Evolutionary conservation across 768 basidiomycete genomes (phyloP), one percentile per base, ranked within the genome.

Genomic region (Boletus tomentosulus): DNA sequence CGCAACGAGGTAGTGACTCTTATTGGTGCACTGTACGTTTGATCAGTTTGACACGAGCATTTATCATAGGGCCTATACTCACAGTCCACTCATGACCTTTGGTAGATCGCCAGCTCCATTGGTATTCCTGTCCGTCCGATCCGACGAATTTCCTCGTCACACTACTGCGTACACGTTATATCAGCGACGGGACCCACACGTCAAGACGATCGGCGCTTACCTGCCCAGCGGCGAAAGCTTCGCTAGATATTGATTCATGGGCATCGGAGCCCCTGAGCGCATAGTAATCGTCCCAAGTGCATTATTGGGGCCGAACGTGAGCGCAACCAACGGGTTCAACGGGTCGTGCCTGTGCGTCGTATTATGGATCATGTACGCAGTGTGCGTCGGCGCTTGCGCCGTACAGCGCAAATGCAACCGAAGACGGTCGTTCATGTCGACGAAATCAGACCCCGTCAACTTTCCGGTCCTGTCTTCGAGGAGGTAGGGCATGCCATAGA

Each of bases 1-100:
- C 0, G 86, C 82, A n/a, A 87, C 76, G 3, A 81, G 66, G 45
- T 78, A 75, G 28, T 78, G 77, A 43, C 63, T 74, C 22, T 67
- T 57, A 56, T 84, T 80, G 3, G 78, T 77, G 64, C 85, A 87
- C 85, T 87, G 58, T 27, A 27, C 42, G 25, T 27, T 30, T 43
- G 43, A 15, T 55, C 61, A 47, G 28, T 30, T 49, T 35, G 25
- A 35, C 34, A 34, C n/a, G 3, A 12, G 12, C 22, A 33, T 7
- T 22, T 33, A 15, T 15, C 34, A 19, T 16, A 10, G n/a, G 38
- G 38, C 4, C 30, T 16, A 24, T 10, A 74, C 82, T 62, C 58
- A 85, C 86, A 24, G 80, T 80, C 84, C 85, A 88, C 59, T 87
- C 86, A 50, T 83, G 77, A 49, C 79, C 77, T 12, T 68, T 68